Base-by-base conservation (phyloP, 768 basidiomycete genomes). In the Collybiopsis luxurians region DNA sequence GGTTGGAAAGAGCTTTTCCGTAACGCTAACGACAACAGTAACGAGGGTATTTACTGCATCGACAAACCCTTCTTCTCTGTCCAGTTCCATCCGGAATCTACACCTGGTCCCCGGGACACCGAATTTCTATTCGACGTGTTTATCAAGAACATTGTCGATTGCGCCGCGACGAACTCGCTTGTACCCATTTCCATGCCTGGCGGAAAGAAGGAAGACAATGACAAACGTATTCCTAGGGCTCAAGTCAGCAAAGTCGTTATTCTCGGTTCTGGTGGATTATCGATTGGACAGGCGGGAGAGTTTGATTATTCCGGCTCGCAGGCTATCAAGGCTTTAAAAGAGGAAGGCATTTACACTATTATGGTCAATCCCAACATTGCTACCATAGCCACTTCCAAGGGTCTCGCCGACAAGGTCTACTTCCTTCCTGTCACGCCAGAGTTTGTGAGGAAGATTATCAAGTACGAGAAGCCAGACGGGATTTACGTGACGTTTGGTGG, bases 291-390 rank as follows among this genome's bases (percentile, higher is more conserved):
- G 69, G 97, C 97, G 0, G 97, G 97, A 63, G 97, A 99, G 73
- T 99, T 99, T 74, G 97, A 99, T 74, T 99, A 99, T 75, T 98
- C 97, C 0, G 97, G 97, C 60, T 96, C 94, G 38, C 97, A 99
- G 71, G 96, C 97, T 12, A 96, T 99, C 82, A 99, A 99, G 74
- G 97, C 97, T 10, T 82, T 99, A 62, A 98, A 98, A 75, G 93
- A 93, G 69, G 97, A 98, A 70, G 97, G 97, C 31, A 98, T 99
- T 67, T 98, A 97, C 75, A 99, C 97, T 58, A 94, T 99, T 72
- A 86, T 99, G 70, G 85, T 99, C 64, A 98, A 98, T 73, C 96
- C 97, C 26, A 99, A 99, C 74, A 99, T 99, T 64, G 97, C 97
- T 21, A 99, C 97, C 38, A 99, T 98, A 63, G 95, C 95, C 44